Percentiles rank a stretch among this genome's conserved stretches.
These are phyloP conservation scores for Metschnikowia kofuensis DNA, from an alignment of 805 yeast species.

Conservation along the genomic window DNA sequence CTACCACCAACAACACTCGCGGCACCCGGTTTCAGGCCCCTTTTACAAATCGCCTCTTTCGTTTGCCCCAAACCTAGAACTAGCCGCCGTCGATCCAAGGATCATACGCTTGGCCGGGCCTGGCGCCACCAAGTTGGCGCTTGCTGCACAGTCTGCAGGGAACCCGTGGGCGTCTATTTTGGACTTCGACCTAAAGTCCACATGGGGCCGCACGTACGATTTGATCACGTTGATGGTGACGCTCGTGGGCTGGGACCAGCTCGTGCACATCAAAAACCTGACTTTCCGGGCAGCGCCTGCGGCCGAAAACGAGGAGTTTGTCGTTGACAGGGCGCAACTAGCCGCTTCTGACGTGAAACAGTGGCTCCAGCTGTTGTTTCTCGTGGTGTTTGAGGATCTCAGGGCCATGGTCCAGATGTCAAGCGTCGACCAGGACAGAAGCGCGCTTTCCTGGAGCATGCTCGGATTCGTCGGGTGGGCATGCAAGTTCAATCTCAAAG, in stretches of 20 bases:
- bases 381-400: slow-evolving; percentile 64
- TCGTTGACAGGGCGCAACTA: slow-evolving; percentile 19
- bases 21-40: slow-evolving; percentile 38
- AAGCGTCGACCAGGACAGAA: slow-evolving; percentile 37
- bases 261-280: slow-evolving; percentile 61
- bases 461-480: slow-evolving; percentile 49
- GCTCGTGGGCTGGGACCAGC: slow-evolving; percentile 77
- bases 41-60: slow-evolving; percentile 37
- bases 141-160: slow-evolving; percentile 34
- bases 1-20: slow-evolving; percentile 25
- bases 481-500: slow-evolving; percentile 37
- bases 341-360: slow-evolving; percentile 53
- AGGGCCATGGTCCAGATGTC: slow-evolving; percentile 26
- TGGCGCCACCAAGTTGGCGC: slow-evolving; percentile 22
- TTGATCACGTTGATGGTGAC: slow-evolving; percentile 66
- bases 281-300: slow-evolving; percentile 45
- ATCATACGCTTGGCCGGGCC: slow-evolving; percentile 29
- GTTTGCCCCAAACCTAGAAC: slow-evolving; percentile 30
- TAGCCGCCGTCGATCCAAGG: slow-evolving; percentile 33
- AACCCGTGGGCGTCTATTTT: slow-evolving; percentile 25
- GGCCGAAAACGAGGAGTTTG: slow-evolving; percentile 32
- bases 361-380: slow-evolving; percentile 76
- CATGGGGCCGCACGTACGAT: slow-evolving; percentile 54
- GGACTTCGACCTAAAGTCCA: slow-evolving; percentile 33
- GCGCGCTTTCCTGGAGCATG: slow-evolving; percentile 73